Conservation (phyloP, 2,329 filamentous ascomycete genomes). For the Colletotrichum coccodes region DNA sequence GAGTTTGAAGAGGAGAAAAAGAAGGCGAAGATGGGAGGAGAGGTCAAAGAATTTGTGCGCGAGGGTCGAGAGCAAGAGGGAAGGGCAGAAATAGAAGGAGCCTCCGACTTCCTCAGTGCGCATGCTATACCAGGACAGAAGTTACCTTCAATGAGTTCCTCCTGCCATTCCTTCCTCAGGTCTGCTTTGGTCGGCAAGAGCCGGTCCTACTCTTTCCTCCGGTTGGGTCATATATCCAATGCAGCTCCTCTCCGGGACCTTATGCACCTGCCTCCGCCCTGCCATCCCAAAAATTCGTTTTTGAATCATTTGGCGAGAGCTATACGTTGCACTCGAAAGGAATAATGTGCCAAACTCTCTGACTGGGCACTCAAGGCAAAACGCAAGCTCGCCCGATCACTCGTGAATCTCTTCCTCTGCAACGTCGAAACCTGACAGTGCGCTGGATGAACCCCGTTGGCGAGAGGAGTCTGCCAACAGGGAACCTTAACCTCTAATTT, state of each 20-base stretch:
- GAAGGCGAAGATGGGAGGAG: background rate
- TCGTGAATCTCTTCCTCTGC: background rate
- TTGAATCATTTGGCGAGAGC: too few species aligned
- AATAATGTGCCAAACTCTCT: background rate
- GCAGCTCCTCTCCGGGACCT: background rate
- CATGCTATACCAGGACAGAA: background rate
- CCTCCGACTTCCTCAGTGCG: background rate
- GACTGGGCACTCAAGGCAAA: background rate
- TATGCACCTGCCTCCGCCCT: background rate
- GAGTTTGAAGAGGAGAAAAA: background rate
- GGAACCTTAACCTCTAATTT: too few species aligned
- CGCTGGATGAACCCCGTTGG: background rate
- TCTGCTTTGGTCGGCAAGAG: background rate
- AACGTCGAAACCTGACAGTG: too few species aligned
- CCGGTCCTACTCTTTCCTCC: background rate
- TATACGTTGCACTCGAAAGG: background rate
- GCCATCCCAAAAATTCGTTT: too few species aligned
- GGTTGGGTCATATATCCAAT: background rate
- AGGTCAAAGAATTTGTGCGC: background rate
- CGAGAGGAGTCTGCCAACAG: background rate
- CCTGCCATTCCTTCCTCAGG: background rate
- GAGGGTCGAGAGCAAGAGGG: background rate
- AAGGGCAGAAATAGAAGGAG: slow-evolving; percentile 22
- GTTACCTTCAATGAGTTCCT: background rate
- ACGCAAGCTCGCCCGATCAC: too few species aligned